These are phyloP conservation scores for Macrolepiota dolichaula DNA, from an alignment of 768 basidiomycete species.

Conservation along the genomic window DNA sequence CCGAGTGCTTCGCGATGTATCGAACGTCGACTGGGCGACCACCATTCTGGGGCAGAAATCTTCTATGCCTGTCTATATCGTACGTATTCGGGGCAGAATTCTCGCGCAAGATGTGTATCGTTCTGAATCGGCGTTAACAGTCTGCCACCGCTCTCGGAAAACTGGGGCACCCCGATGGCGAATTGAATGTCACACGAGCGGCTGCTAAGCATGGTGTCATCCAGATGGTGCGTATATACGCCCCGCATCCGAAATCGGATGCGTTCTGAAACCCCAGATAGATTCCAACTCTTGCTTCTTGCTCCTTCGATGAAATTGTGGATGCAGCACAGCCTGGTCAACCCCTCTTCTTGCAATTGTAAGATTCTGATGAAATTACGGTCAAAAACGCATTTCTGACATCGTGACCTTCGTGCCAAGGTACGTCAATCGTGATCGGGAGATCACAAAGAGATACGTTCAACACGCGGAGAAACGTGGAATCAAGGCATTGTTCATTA, in stretches of 20 bases:
- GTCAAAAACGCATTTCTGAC: neutral
- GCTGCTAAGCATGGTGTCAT: slow-evolving; percentile 65
- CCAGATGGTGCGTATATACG: slow-evolving; percentile 37
- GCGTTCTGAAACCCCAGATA: slow-evolving; percentile 23
- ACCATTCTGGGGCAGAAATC: slow-evolving; percentile 74
- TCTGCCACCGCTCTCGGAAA: slow-evolving; percentile 89
- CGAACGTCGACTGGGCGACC: slow-evolving; percentile 79
- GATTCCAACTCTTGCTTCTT: slow-evolving; percentile 95
- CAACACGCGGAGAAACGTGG: slow-evolving; percentile 89
- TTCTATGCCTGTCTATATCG: slow-evolving; percentile 68
- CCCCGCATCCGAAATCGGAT: neutral
- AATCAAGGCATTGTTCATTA: slow-evolving; percentile 94
- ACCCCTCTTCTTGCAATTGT: slow-evolving; percentile 84
- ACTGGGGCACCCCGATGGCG: slow-evolving; percentile 94
- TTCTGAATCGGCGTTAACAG: slow-evolving; percentile 19
- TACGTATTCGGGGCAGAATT: slow-evolving; percentile 15
- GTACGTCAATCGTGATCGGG: slow-evolving; percentile 90
- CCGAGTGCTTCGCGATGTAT: slow-evolving; percentile 84
- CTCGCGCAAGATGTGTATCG: neutral
- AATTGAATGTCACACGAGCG: slow-evolving; percentile 85
- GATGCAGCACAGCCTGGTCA: slow-evolving; percentile 80
- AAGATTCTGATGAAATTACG: slow-evolving; percentile 18
- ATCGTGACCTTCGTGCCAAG: slow-evolving; percentile 26
- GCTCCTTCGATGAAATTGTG: slow-evolving; percentile 92
- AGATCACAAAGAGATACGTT: slow-evolving; percentile 81